These are phyloP conservation scores for Podospora conica DNA, from an alignment of 495 filamentous ascomycete genomes.

Conservation along the genomic window DNA sequence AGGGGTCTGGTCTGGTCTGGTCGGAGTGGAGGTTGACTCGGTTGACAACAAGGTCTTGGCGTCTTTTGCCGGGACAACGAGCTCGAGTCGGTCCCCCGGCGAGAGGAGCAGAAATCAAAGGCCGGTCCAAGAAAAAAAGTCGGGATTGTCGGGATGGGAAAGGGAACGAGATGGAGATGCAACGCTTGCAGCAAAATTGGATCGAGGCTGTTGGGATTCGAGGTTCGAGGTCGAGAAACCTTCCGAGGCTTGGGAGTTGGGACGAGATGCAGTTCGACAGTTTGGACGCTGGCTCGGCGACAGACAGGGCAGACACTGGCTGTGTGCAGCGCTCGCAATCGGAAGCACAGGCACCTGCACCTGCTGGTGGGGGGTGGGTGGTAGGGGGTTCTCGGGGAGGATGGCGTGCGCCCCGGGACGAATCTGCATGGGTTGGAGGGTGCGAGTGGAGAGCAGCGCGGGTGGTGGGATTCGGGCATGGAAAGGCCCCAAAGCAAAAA, in stretches of 20 bases:
- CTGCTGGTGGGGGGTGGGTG: neutral
- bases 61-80: conserved; percentile 3
- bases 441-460: neutral
- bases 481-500: neutral
- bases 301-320: neutral
- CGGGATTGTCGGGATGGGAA: neutral
- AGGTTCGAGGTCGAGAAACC: neutral
- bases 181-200: too few species aligned
- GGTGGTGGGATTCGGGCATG: neutral
- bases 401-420: conserved; percentile 10
- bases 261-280: neutral
- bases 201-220: neutral
- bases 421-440: conserved; percentile 7
- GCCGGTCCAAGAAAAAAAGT: neutral
- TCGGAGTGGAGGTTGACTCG: neutral
- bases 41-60: neutral
- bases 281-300: neutral
- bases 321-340: neutral
- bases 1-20: neutral
- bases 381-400: neutral
- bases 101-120: neutral
- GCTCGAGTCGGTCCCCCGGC: neutral
- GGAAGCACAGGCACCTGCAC: neutral
- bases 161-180: neutral
- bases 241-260: too few species aligned